Evolutionary conservation across 148 eudicot species (phyloP), one percentile per base, ranked within the genome.

Genomic region (Chenopodium suecicum): DNA sequence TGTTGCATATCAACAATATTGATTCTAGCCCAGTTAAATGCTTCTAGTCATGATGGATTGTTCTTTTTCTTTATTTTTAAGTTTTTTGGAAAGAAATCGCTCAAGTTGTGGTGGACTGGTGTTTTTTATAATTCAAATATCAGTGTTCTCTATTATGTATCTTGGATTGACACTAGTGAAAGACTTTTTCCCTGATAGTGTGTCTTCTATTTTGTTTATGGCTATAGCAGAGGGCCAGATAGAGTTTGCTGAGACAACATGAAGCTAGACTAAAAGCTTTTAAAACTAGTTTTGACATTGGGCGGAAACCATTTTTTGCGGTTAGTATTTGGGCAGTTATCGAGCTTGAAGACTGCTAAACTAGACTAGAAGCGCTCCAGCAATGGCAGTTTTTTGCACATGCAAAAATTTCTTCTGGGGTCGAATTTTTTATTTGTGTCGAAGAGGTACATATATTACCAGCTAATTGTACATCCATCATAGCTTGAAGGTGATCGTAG

Each of bases 401-500:
- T 5, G 31, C 34, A 46, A 34, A 41, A 37, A 7, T 56, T 63
- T 22, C 27, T 68, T 16, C 71, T 56, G 76, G 73, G 67, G 80
- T 70, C 27, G 50, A 56, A 29, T 16, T 66, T 80, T 75, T 80
- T 23, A 34, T 9, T 47, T 66, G 16, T 47, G 68, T 25, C 34
- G 32, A 44, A 70, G 81, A 72, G 81, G 81, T 78, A 62, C 67
- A 64, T 77, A 78, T 77, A 71, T 69, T 44, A 62, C 70, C 73
- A 31, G 65, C 52, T 67, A 60, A 76, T 78, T 86, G 88, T 86
- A 86, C 84, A 86, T 86, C 71, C 79, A 62, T 34, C 79, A 62
- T 34, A 50, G 12, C 29, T 80, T 50, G 27, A 54, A 76, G 79
- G 81, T 37, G 82, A 64, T 78, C 60, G 5, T 70, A 70, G 80